Conservation (phyloP, 2,329 filamentous ascomycete species). For the Fusarium palustre region DNA sequence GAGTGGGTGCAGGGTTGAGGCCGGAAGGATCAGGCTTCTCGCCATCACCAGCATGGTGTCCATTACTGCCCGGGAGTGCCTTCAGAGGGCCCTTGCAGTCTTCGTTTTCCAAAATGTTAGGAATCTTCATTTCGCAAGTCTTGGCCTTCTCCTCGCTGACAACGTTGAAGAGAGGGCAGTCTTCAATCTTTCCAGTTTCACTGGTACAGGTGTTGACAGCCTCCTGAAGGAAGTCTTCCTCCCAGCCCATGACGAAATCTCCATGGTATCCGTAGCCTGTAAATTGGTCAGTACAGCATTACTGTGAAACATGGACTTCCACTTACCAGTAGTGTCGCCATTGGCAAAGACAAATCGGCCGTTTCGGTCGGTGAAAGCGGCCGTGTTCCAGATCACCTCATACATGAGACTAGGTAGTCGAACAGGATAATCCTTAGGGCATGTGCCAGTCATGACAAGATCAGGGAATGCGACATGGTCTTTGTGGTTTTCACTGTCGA, state of each 20-base stretch:
- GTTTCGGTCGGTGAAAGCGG: slow-evolving; percentile 68
- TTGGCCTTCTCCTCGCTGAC: slow-evolving; percentile 68
- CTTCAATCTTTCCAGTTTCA: slow-evolving; percentile 72
- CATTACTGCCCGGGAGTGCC: slow-evolving; percentile 74
- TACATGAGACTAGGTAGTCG: slow-evolving; percentile 82
- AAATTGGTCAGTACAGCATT: slow-evolving; percentile 75
- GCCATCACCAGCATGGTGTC: slow-evolving; percentile 53
- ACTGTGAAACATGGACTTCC: background rate
- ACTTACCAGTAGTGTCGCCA: slow-evolving; percentile 78
- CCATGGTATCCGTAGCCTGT: slow-evolving; percentile 80
- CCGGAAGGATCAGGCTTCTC: slow-evolving; percentile 25
- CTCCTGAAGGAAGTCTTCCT: slow-evolving; percentile 72
- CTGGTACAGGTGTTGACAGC: slow-evolving; percentile 83
- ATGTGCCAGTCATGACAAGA: slow-evolving; percentile 79
- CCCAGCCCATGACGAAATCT: slow-evolving; percentile 87
- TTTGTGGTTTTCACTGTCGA: slow-evolving; percentile 66
- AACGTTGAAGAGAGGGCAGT: slow-evolving; percentile 81
- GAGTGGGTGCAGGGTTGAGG: slow-evolving; percentile 36
- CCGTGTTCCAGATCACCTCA: slow-evolving; percentile 86
- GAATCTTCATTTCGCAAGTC: slow-evolving; percentile 72
- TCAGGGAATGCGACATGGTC: slow-evolving; percentile 82
- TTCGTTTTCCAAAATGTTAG: slow-evolving; percentile 67
- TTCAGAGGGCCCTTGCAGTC: slow-evolving; percentile 66
- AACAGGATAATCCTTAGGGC: slow-evolving; percentile 75
- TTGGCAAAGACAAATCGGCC: slow-evolving; percentile 82